Conservation (phyloP, 192 early-diverging fungal genomes). For the Kappamyces sp. region DNA sequence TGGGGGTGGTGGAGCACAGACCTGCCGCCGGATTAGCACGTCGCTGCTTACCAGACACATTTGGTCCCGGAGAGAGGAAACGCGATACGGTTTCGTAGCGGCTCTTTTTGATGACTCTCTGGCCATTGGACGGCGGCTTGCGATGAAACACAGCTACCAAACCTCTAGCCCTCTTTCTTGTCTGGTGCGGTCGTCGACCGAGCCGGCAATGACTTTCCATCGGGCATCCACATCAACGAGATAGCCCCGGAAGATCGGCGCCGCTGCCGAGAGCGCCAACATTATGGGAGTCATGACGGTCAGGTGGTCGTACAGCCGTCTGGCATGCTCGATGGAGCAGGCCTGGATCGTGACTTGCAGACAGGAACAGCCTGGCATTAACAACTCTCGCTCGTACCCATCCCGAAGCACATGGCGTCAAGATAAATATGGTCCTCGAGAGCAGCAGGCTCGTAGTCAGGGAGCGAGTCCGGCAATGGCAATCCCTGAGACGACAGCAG, state of each 20-base stretch:
- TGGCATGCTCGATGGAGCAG: constrained; percentile 83
- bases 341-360: constrained; percentile 98
- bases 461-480: constrained; percentile 30
- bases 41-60: constrained; percentile 38
- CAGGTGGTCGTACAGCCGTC: constrained; percentile 91
- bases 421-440: constrained; percentile 93
- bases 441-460: constrained; percentile 63
- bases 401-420: constrained; percentile 98
- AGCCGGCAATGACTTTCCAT: constrained; percentile 92
- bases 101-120: constrained; percentile 86
- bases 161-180: constrained; percentile 83
- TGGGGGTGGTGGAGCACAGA: not conserved
- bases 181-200: constrained; percentile 87
- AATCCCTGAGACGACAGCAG: constrained; percentile 7
- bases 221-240: constrained; percentile 93
- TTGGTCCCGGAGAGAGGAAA: constrained; percentile 65
- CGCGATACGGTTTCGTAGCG: constrained; percentile 92
- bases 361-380: constrained; percentile 94
- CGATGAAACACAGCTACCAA: not conserved
- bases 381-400: no score
- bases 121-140: constrained; percentile 16
- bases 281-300: constrained; percentile 87
- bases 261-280: constrained; percentile 85
- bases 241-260: constrained; percentile 91
- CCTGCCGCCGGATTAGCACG: constrained; percentile 9